These are phyloP conservation scores for Alternaria metachromatica DNA, from an alignment of 2,329 filamentous ascomycete species.

Conservation along the genomic window DNA sequence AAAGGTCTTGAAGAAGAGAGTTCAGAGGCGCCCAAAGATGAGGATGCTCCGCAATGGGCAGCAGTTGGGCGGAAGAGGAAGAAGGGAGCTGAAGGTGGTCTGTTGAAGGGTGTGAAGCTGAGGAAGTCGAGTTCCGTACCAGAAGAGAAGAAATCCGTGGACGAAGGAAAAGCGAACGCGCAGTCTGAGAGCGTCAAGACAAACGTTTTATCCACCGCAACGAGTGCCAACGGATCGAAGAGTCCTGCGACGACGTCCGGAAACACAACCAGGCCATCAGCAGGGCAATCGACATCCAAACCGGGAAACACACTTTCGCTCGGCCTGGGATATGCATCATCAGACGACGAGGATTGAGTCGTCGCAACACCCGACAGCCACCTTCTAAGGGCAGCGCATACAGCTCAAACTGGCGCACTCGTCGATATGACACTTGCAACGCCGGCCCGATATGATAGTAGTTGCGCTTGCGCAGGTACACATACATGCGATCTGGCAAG, in stretches of 20 bases:
- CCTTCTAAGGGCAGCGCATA: not conserved
- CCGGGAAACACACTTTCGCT: constrained; percentile 33
- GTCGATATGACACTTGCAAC: not conserved
- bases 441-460: not conserved
- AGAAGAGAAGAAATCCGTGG: constrained; percentile 15
- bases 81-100: constrained; percentile 48
- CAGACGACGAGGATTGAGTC: constrained; percentile 50
- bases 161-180: not conserved
- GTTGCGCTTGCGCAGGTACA: not conserved
- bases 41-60: constrained; percentile 58
- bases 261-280: constrained; percentile 3
- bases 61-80: constrained; percentile 60
- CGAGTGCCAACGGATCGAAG: not conserved
- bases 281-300: constrained; percentile 22
- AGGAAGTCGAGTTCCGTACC: constrained; percentile 43
- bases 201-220: not conserved
- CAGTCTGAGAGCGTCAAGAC: not conserved
- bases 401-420: not conserved
- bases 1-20: constrained; percentile 46
- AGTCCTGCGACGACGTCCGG: not conserved
- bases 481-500: not conserved
- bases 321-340: constrained; percentile 52
- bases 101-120: constrained; percentile 54
- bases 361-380: not conserved
- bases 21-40: constrained; percentile 40